These are phyloP conservation scores for Wallacemonas sp. DNA, from an alignment of 208 protist genomes.

Conservation along the genomic window DNA sequence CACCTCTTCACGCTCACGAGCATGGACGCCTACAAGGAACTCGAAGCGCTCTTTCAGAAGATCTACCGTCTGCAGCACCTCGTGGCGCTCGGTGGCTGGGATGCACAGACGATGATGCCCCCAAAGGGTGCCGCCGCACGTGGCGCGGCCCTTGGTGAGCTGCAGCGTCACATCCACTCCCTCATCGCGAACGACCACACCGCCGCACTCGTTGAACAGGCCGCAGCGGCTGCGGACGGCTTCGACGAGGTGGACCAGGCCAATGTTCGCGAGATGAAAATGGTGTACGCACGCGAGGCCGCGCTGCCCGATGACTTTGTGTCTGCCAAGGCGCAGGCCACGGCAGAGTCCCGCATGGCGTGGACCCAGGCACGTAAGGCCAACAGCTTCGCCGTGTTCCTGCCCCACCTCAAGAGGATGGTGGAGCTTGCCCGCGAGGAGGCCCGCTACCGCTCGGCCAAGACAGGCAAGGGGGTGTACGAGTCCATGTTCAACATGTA, in stretches of 20 bases:
- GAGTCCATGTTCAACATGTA: slow-evolving; percentile 56
- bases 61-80: slow-evolving; percentile 38
- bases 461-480: slow-evolving; percentile 31
- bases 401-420: slow-evolving; percentile 41
- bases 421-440: slow-evolving; percentile 39
- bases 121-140: slow-evolving; percentile 30
- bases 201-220: slow-evolving; percentile 22
- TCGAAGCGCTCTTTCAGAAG: slow-evolving; percentile 39
- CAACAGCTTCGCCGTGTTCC: slow-evolving; percentile 42
- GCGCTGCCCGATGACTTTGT: slow-evolving; percentile 34
- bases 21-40: slow-evolving; percentile 53
- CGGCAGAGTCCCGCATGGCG: slow-evolving; percentile 26
- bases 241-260: slow-evolving; percentile 34
- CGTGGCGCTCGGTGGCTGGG: slow-evolving; percentile 36
- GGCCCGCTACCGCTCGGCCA: slow-evolving; percentile 23
- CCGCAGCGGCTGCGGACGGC: not conserved
- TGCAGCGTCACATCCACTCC: slow-evolving; percentile 24
- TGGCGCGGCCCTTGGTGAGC: slow-evolving; percentile 29
- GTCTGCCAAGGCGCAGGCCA: slow-evolving; percentile 24
- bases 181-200: slow-evolving; percentile 27
- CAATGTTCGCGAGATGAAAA: slow-evolving; percentile 45
- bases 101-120: slow-evolving; percentile 48
- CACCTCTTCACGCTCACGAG: slow-evolving; percentile 3
- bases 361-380: slow-evolving; percentile 36
- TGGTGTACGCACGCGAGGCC: slow-evolving; percentile 20